These are phyloP conservation scores for Sarocladium brachiariae DNA, from an alignment of 2,329 filamentous ascomycete species.

Conservation along the genomic window DNA sequence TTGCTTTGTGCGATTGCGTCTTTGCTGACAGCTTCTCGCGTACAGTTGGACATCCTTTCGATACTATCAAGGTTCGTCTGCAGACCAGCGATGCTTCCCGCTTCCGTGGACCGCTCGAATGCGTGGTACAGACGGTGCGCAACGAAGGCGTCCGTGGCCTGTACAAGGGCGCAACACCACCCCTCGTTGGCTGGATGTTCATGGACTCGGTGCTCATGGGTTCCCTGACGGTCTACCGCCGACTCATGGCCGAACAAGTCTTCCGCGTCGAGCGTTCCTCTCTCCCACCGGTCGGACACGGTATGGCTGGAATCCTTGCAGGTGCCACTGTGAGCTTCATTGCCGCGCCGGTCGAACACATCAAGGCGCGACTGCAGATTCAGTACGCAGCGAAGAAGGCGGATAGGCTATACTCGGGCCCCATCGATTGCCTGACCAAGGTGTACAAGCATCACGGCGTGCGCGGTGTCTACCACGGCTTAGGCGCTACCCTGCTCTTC, in stretches of 20 bases:
- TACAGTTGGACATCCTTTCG: constrained; percentile 68
- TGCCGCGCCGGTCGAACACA: constrained; percentile 87
- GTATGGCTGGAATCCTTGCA: constrained; percentile 77
- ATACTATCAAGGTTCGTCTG: constrained; percentile 92
- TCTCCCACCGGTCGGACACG: constrained; percentile 75
- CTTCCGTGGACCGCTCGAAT: constrained; percentile 83
- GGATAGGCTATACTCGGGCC: constrained; percentile 75
- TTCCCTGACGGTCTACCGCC: constrained; percentile 82
- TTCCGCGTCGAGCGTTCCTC: constrained; percentile 50
- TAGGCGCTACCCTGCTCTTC: constrained; percentile 80
- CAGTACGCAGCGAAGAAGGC: constrained; percentile 80
- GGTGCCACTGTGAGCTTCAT: constrained; percentile 89
- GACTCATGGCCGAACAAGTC: constrained; percentile 71
- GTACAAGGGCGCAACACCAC: constrained; percentile 92
- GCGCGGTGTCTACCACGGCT: constrained; percentile 75
- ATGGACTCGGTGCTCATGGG: constrained; percentile 93
- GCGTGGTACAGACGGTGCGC: constrained; percentile 73
- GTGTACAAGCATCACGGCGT: constrained; percentile 68
- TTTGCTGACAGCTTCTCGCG: neutral
- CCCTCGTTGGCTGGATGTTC: constrained; percentile 95
- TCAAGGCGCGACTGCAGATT: constrained; percentile 89
- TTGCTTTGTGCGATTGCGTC: neutral
- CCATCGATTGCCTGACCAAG: constrained; percentile 74
- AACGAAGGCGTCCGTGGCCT: constrained; percentile 80
- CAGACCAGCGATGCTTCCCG: constrained; percentile 74